Conservation (phyloP, 116 monocot species). For the Posidonia oceanica region DNA sequence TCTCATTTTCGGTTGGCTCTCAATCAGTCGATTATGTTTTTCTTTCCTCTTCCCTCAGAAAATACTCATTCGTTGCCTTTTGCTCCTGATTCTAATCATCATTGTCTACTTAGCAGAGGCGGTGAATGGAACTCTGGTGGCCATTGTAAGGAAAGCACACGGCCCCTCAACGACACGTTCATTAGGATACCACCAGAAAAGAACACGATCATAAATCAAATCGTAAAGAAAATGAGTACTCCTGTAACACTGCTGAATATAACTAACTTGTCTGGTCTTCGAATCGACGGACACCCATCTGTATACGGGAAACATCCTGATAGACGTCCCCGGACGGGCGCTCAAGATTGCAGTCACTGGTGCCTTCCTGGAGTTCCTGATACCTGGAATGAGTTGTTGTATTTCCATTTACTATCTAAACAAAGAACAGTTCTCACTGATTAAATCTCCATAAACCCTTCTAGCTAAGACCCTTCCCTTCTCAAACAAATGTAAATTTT, state of each 20-base stretch:
- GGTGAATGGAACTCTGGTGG: constrained; percentile 97
- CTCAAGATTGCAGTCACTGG: constrained; percentile 95
- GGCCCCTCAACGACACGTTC: constrained; percentile 34
- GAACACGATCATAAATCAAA: constrained; percentile 48
- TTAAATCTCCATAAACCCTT: neutral
- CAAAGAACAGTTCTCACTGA: neutral
- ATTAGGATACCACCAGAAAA: constrained; percentile 22
- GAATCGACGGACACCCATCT: constrained; percentile 87
- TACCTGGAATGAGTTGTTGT: constrained; percentile 14
- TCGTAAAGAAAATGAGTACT: constrained; percentile 60
- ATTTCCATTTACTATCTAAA: constrained; percentile 8
- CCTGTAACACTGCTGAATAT: constrained; percentile 70
- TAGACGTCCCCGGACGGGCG: constrained; percentile 3
- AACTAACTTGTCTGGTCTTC: constrained; percentile 51
- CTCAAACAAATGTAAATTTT: too few relatives aligned
- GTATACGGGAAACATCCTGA: constrained; percentile 41
- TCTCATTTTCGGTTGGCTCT: constrained; percentile 74
- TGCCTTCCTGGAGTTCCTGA: constrained; percentile 67
- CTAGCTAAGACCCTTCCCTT: neutral
- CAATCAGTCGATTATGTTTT: neutral
- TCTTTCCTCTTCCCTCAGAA: neutral
- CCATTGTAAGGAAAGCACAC: constrained; percentile 67
- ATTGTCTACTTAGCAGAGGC: constrained; percentile 22
- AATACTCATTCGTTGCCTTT: neutral
- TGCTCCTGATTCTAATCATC: neutral